Evolutionary conservation across 1,139 yeast genomes (phyloP), one percentile per base, ranked within the genome.

Genomic region (Saccharomyces hybrid): DNA sequence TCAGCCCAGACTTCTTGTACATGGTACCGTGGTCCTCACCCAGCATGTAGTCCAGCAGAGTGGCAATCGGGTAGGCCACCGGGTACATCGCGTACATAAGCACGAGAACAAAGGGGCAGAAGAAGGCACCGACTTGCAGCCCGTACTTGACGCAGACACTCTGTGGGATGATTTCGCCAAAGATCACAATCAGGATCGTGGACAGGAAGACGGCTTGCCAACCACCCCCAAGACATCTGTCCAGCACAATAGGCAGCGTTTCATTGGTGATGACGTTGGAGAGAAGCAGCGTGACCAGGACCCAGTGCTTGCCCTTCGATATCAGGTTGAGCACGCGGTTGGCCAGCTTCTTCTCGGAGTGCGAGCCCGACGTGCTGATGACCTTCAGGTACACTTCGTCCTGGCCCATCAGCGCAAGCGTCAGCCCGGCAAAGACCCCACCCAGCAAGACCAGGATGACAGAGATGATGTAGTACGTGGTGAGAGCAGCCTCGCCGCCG

Each of bases 1-100:
- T 93, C 64, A 93, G 80, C 0, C 98, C 98, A 2, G 93, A 87
- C 69, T 89, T 88, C 69, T 89, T 89, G 73, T 93, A 93, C 49
- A 91, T 83, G 1, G 97, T 90, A 29, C 99, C 98, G 71, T 93
- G 98, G 71, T 90, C 97, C 72, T 93, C 96, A 53, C 99, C 99
- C 51, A 93, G 77, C 51, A 86, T 78, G 64, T 81, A 79, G 71
- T 93, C 99, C 62, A 93, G 77, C 50, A 93, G 75, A 61, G 82
- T 65, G 0, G 98, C 95, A 58, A 86, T 84, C 1, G 99, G 99
- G 67, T 88, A 89, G 0, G 98, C 97, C 49, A 93, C 77, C 0
- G 98, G 98, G 69, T 87, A 90, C 88, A 90, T 83, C 52, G 84
- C 51, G 71, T 91, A 90, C 97, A 93, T 93, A 69, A 93, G 78